Evolutionary conservation across 2,329 filamentous ascomycete species (phyloP).

Genomic region (Penicillium psychrosexuale): DNA sequence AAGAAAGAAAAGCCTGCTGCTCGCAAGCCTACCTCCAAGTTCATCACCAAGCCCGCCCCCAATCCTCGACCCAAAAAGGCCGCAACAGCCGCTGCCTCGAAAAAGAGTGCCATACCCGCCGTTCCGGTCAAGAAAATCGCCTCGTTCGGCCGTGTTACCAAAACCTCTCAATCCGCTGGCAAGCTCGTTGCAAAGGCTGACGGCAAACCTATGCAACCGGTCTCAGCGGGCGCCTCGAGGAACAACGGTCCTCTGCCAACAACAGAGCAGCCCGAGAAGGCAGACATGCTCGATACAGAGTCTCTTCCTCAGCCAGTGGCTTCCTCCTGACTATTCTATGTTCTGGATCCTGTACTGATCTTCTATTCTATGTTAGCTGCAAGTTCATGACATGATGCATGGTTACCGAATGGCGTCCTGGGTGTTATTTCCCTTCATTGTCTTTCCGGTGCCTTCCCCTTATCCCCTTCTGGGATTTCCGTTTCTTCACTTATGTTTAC

Average conservation of each 20-base stretch:
- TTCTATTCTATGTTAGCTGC: constrained; percentile 1
- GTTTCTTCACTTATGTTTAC: constrained; percentile 4
- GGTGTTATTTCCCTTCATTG: constrained; percentile 3
- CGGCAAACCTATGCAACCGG: constrained; percentile 35
- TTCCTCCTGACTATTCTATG: constrained; percentile 6
- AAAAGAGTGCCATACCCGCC: constrained; percentile 13
- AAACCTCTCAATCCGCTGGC: constrained; percentile 23
- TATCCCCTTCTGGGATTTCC: neutral
- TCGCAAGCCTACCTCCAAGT: neutral
- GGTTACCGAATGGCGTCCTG: constrained; percentile 5
- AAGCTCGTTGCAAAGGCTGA: constrained; percentile 26
- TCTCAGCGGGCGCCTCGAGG: constrained; percentile 34
- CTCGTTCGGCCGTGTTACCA: constrained; percentile 32
- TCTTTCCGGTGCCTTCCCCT: constrained; percentile 2
- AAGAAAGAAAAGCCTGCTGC: constrained; percentile 20
- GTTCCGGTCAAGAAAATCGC: constrained; percentile 2
- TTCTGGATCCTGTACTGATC: constrained; percentile 1
- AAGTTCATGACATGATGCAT: constrained; percentile 19
- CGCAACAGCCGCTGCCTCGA: constrained; percentile 10
- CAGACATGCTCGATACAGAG: neutral
- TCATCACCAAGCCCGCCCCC: neutral
- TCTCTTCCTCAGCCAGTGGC: neutral
- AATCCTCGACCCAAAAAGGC: constrained; percentile 17
- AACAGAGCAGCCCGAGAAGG: constrained; percentile 6
- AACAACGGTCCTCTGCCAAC: constrained; percentile 38